Evolutionary conservation across 2,329 filamentous ascomycete species (phyloP).

Genomic region (Neopestalotiopsis sp.): DNA sequence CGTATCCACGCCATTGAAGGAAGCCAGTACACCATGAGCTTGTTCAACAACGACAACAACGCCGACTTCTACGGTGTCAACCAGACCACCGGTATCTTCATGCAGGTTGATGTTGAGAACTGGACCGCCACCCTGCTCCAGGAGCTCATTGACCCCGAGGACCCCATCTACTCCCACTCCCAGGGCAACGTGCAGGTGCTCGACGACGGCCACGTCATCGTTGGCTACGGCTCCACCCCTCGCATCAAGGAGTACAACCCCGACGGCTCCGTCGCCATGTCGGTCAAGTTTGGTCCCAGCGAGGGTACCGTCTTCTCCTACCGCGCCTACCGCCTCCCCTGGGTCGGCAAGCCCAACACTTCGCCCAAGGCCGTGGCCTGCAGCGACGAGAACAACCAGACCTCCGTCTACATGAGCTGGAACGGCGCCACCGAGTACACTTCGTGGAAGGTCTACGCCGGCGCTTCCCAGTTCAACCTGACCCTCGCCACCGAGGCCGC

Average conservation of each 20-base stretch:
- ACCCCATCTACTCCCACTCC: constrained; percentile 26
- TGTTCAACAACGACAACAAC: constrained; percentile 44
- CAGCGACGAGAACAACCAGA: constrained; percentile 23
- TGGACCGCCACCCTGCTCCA: constrained; percentile 35
- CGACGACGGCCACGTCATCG: constrained; percentile 31
- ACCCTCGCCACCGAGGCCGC: constrained; percentile 18
- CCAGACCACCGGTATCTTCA: constrained; percentile 30
- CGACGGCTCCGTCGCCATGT: constrained; percentile 36
- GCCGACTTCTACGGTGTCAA: constrained; percentile 26
- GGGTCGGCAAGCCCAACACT: constrained; percentile 32
- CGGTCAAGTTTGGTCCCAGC: constrained; percentile 37
- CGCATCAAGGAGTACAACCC: constrained; percentile 41
- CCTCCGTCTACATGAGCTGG: constrained; percentile 43
- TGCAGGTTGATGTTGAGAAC: constrained; percentile 31
- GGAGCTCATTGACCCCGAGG: constrained; percentile 25
- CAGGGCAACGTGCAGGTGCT: constrained; percentile 30
- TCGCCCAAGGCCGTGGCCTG: constrained; percentile 28
- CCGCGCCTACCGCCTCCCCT: constrained; percentile 40
- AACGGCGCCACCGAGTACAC: constrained; percentile 43
- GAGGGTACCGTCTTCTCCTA: constrained; percentile 35
- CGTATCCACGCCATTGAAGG: constrained; percentile 31
- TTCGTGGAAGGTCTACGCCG: constrained; percentile 40
- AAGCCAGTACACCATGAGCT: constrained; percentile 32
- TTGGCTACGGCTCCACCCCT: constrained; percentile 43
- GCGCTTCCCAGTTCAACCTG: constrained; percentile 20